Evolutionary conservation across 139 green algal genomes (phyloP), one percentile per base, ranked within the genome.

Genomic region (Desmodesmus armatus): DNA sequence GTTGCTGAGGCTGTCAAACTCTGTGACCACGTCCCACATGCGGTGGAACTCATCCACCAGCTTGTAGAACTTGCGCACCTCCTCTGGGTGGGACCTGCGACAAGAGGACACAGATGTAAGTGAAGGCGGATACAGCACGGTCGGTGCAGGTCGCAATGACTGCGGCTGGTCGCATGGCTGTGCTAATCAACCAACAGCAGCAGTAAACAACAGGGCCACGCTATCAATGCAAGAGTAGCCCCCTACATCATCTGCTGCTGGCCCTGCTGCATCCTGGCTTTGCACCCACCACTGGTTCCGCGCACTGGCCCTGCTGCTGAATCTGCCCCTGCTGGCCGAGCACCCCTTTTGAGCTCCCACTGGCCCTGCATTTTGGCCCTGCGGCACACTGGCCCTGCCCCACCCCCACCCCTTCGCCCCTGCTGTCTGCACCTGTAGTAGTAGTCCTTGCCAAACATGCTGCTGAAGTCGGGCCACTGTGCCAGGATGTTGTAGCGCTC

Each of bases 381-480:
- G n/a, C n/a, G n/a, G n/a, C n/a, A n/a, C n/a, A n/a, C n/a, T 58
- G 58, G 21, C 0, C 58, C 58, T 9, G 1, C 29, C 31, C 63
- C 19, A 72, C 9, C 63, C 63, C 63, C n/a, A 72, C 23, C 71
- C 63, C 31, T 35, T 35, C 25, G 21, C 33, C n/a, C n/a, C n/a
- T n/a, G n/a, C n/a, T n/a, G n/a, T n/a, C n/a, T n/a, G n/a, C 0
- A 80, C 80, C 90, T 89, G 87, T 93, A 92, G 87, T 92, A 93
- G 81, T 89, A 88, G 84, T 92, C 90, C 87, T 91, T 92, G 84
- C 88, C 87, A 58, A 90, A 90, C 88, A 88, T 88, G 27, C 69
- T 90, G 17, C 84, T 89, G 84, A 93, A 93, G 78, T 93, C 90
- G 1, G 90, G 90, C 90, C 90, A 93, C 21, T 89, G 88, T 5